phyloP scores from a whole-genome alignment of 169 alveolate species.

The Cryptosporidium xiaoi region DNA sequence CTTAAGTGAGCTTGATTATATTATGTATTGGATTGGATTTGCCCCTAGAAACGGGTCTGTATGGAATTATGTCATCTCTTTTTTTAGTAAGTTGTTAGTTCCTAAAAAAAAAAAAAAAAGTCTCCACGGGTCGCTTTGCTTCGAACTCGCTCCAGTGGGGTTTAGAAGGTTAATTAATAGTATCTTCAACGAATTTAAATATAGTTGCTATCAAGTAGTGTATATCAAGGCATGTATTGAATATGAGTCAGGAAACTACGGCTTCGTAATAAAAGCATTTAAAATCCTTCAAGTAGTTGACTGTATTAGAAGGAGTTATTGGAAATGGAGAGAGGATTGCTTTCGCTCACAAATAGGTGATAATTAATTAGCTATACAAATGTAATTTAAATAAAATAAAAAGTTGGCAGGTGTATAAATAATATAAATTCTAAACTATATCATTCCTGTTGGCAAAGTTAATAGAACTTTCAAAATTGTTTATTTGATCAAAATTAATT shows the following conservation, averaged over 20 bases:
- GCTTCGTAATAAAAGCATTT: neutral
- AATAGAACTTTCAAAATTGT: conserved; percentile 6
- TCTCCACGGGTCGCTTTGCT: neutral
- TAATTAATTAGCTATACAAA: neutral
- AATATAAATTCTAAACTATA: neutral
- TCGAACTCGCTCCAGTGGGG: conserved; percentile 11
- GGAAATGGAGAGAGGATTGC: conserved; percentile 49
- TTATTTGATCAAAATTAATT: conserved; percentile 30
- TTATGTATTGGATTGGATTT: conserved; percentile 27
- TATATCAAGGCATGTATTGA: conserved; percentile 62
- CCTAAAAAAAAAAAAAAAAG: neutral
- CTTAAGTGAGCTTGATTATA: conserved; percentile 31
- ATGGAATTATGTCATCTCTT: conserved; percentile 52
- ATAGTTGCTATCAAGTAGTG: conserved; percentile 37
- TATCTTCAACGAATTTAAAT: neutral
- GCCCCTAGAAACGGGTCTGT: conserved; percentile 62
- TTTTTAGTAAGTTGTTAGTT: conserved; percentile 48
- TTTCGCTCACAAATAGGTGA: no score
- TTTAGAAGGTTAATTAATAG: conserved; percentile 15
- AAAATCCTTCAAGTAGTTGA: conserved; percentile 7
- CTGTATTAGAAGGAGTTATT: conserved; percentile 38
- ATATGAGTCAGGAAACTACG: conserved; percentile 26
- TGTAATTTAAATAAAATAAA: neutral
- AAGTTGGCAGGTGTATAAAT: neutral
- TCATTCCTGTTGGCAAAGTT: conserved; percentile 39